Evolutionary conservation across 228 moss, liverwort and hornwort genomes (phyloP), one percentile per base, ranked within the genome.

Genomic region (Sphagnum magellanicum): DNA sequence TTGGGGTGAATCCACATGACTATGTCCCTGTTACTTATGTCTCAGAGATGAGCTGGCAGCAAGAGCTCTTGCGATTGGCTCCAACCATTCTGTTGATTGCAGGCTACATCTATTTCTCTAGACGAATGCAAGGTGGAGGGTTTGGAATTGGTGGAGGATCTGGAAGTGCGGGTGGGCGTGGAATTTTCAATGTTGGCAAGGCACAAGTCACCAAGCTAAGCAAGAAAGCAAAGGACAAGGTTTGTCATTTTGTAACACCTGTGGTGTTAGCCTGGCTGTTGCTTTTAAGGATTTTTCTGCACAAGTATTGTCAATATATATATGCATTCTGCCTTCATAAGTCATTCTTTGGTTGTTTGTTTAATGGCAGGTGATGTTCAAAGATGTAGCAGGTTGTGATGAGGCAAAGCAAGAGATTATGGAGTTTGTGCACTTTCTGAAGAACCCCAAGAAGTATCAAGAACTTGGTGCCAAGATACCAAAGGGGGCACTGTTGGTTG

Each of bases 371-470:
- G 83, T 98, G 52, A 94, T 92, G 93, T 98, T 98, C 53, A 98
- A 98, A 77, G 98, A 98, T 60, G 98, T 98, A 72, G 98, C 98
- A 58, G 98, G 98, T 49, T 98, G 98, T 73, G 98, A 98, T 68
- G 98, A 98, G 77, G 98, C 98, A 69, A 98, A 98, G 65, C 91
- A 90, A 80, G 98, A 98, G 77, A 92, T 98, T 59, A 98, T 98
- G 98, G 98, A 98, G 77, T 98, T 98, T 65, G 98, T 98, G 65
- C 98, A 98, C 78, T 98, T 98, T 64, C 72, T 98, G 83, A 98
- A 98, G 82, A 98, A 98, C 59, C 98, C 98, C 10, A 75, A 84
- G 74, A 98, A 98, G 80, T 98, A 98, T 55, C 88, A 93, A 67
- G 94, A 92, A 65, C 88, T 98, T 72, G 98, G 98, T 64, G 98